A percentile compares a stretch with the other conserved stretches of the same genome.
These are phyloP conservation scores for Clavispora asparagi DNA, from an alignment of 805 yeast genomes.

Conservation along the genomic window DNA sequence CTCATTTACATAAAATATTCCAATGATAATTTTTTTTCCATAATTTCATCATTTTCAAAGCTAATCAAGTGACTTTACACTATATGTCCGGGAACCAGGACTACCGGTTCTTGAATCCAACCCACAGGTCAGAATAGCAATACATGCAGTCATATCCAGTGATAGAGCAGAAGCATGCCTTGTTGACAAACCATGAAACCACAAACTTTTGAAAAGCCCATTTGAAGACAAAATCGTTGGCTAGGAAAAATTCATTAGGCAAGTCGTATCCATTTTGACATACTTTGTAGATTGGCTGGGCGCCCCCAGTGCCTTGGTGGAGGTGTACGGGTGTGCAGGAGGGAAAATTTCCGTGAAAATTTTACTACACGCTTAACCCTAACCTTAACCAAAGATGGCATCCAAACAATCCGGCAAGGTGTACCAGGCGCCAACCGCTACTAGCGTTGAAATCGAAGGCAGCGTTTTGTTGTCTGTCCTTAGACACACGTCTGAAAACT, in stretches of 20 bases:
- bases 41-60: too few species aligned
- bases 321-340: constrained; percentile 1
- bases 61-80: too few species aligned
- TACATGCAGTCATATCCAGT: neutral
- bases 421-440: constrained; percentile 33
- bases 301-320: neutral
- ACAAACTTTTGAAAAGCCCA: too few species aligned
- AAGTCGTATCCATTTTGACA: too few species aligned
- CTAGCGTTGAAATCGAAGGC: constrained; percentile 43
- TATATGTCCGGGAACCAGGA: too few species aligned
- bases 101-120: too few species aligned
- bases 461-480: constrained; percentile 54
- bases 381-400: constrained; percentile 8
- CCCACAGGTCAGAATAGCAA: neutral
- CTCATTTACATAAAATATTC: too few species aligned
- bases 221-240: neutral
- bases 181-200: too few species aligned
- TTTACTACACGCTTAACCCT: neutral
- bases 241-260: too few species aligned
- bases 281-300: too few species aligned
- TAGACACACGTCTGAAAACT: constrained; percentile 61
- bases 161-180: too few species aligned
- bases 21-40: too few species aligned
- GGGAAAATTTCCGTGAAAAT: constrained; percentile 1
- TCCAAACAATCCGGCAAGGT: constrained; percentile 14